Conservation (phyloP, 257 asterid genomes). For the Solanum pimpinellifolium region DNA sequence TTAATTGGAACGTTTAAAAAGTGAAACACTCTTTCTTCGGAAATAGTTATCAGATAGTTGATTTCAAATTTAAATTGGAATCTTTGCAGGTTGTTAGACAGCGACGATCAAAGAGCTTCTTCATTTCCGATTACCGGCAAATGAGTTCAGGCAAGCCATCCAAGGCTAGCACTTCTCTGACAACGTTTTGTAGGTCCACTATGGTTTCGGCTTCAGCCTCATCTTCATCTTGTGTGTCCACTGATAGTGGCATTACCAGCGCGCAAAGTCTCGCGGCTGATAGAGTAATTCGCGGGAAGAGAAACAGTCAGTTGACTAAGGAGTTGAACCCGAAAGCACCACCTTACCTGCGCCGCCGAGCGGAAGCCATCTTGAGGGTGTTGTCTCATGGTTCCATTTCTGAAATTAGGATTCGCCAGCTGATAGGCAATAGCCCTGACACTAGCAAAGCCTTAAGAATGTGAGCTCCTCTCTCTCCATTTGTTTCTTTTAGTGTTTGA, state of each 20-base stretch:
- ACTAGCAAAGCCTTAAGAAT: conserved; percentile 98
- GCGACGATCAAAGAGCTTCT: conserved; percentile 53
- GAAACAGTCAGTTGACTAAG: neutral
- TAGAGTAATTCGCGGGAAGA: neutral
- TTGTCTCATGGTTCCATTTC: conserved; percentile 63
- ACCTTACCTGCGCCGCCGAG: conserved; percentile 46
- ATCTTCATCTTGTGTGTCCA: conserved; percentile 44
- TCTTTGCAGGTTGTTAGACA: conserved; percentile 47
- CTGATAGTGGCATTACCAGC: conserved; percentile 22
- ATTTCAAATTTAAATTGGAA: neutral
- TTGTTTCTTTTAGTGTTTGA: neutral
- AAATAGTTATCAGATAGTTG: neutral
- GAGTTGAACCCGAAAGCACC: conserved; percentile 16
- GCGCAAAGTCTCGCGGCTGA: conserved; percentile 11
- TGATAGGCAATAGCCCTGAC: conserved; percentile 95
- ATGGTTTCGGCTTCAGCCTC: conserved; percentile 5
- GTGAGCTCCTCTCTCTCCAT: conserved; percentile 19
- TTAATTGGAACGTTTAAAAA: neutral
- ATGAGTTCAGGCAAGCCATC: conserved; percentile 19
- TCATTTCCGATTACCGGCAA: conserved; percentile 33
- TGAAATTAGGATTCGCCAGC: conserved; percentile 75
- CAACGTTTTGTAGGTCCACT: conserved; percentile 6
- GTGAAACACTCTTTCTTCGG: neutral
- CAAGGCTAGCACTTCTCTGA: conserved; percentile 18
- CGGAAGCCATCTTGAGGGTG: conserved; percentile 53